A percentile compares a stretch with the other conserved stretches of the same genome.
phyloP scores from a whole-genome alignment of 2,329 filamentous ascomycete species.

The Knoxdaviesia capensis region DNA sequence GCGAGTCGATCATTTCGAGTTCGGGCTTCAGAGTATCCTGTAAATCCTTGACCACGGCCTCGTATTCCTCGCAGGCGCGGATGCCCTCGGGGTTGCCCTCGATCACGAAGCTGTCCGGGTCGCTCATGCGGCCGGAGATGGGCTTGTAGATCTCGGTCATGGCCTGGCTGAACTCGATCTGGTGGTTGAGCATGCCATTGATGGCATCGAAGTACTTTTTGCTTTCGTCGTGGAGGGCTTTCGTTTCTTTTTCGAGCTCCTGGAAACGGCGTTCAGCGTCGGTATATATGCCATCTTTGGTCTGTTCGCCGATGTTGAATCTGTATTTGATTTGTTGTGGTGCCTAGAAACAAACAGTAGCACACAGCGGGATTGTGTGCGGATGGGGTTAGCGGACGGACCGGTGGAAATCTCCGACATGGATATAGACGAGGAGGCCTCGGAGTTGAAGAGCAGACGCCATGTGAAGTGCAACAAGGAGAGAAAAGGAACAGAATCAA shows the following conservation, averaged over 20 bases:
- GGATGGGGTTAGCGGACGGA: neutral
- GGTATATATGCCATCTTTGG: conserved; percentile 84
- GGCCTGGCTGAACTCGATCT: conserved; percentile 95
- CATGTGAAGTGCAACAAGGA: neutral
- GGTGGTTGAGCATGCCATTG: conserved; percentile 91
- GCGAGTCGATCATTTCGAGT: conserved; percentile 88
- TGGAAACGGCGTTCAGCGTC: conserved; percentile 88
- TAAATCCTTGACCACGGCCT: conserved; percentile 70
- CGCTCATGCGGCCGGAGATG: conserved; percentile 87
- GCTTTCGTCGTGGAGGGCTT: conserved; percentile 90
- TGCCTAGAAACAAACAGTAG: conserved; percentile 26
- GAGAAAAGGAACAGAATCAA: neutral
- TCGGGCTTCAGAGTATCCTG: conserved; percentile 78
- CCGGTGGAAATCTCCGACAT: neutral
- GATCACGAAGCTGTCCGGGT: conserved; percentile 62
- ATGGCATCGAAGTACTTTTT: conserved; percentile 96
- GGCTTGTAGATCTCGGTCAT: conserved; percentile 96
- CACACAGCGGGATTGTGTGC: neutral
- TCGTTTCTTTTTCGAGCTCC: conserved; percentile 88
- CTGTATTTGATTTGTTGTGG: conserved; percentile 80
- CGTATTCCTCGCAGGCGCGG: conserved; percentile 88
- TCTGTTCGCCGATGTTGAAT: conserved; percentile 91
- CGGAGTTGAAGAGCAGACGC: neutral
- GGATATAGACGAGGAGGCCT: neutral
- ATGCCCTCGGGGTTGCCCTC: conserved; percentile 90